Evolutionary conservation across 257 asterid genomes (phyloP), one percentile per base, ranked within the genome.

Genomic region (Asclepias syriaca): DNA sequence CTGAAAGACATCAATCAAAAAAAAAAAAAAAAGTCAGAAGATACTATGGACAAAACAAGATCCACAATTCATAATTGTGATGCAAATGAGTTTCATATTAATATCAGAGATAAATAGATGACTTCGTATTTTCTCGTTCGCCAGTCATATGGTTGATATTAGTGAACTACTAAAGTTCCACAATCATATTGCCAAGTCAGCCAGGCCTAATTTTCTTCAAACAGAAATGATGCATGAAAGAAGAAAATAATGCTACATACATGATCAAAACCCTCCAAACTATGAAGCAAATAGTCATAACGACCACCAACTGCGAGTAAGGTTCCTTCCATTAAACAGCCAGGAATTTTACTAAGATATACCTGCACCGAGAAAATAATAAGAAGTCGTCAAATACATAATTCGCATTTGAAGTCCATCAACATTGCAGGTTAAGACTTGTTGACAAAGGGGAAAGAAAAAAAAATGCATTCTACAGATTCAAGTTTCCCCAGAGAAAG

Each of bases 301-400:
- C 98, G 97, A 72, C 98, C 98, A 79, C 98, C 98, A 81, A 88
- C 87, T 51, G 97, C 96, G 69, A 94, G 96, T 77, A 94, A 87
- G 50, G 92, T 88, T 78, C 98, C 98, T 81, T 94, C 98, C 81
- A 75, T 77, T 16, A 82, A 81, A 66, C 95, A 77, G 61, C 87
- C 85, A 78, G 88, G 82, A 80, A 21, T 88, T 78, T 85, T 91
- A 72, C 89, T 85, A 43, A 89, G 78, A 81, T 89, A 94, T 78
- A 94, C 81, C 98, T 93, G 77, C 66, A 72, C 27, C 65, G 22
- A 6, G 65, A 14, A 60, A 61, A 60, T 37, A 7, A n/a, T 15
- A 49, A 22, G 15, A 34, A 69, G 67, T 45, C 43, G 12, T 74
- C 24, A 40, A 24, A 68, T 34, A 60, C 3, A 29, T 24, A 29